Evolutionary conservation across 108 stramenopile genomes (phyloP).

Genomic region (Nitzschia sp.): DNA sequence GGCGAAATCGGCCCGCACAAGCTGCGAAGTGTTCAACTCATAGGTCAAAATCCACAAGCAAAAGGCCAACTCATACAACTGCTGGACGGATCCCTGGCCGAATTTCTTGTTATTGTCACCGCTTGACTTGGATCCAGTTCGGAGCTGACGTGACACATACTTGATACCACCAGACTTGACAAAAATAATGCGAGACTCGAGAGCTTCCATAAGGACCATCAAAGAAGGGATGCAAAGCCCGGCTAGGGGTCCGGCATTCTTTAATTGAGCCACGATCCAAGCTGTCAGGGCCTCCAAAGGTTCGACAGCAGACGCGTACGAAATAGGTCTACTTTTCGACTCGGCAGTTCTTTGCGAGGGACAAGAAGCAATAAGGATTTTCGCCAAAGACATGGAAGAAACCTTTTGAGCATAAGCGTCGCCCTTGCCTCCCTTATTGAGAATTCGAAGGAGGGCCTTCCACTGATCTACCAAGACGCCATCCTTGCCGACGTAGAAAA

Average conservation of each 20-base stretch:
- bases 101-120: constrained; percentile 46
- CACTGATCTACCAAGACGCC: constrained; percentile 86
- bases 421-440: constrained; percentile 84
- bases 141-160: constrained; percentile 86
- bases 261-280: constrained; percentile 86
- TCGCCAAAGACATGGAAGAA: constrained; percentile 72
- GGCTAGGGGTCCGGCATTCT: constrained; percentile 68
- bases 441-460: constrained; percentile 79
- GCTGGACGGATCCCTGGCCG: constrained; percentile 86
- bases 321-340: constrained; percentile 52
- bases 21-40: constrained; percentile 69
- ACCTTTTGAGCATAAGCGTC: constrained; percentile 81
- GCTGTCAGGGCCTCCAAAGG: constrained; percentile 83
- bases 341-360: constrained; percentile 59
- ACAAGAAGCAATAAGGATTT: constrained; percentile 77
- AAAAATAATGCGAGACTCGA: constrained; percentile 77
- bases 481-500: constrained; percentile 85
- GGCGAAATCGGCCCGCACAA: constrained; percentile 77
- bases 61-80: constrained; percentile 93
- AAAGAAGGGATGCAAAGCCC: constrained; percentile 74
- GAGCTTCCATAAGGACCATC: constrained; percentile 72
- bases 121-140: constrained; percentile 44
- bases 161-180: constrained; percentile 85
- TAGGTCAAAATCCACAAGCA: constrained; percentile 95
- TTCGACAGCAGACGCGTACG: constrained; percentile 82